phyloP scores from a whole-genome alignment of 257 asterid species.

The Solanum peruvianum region DNA sequence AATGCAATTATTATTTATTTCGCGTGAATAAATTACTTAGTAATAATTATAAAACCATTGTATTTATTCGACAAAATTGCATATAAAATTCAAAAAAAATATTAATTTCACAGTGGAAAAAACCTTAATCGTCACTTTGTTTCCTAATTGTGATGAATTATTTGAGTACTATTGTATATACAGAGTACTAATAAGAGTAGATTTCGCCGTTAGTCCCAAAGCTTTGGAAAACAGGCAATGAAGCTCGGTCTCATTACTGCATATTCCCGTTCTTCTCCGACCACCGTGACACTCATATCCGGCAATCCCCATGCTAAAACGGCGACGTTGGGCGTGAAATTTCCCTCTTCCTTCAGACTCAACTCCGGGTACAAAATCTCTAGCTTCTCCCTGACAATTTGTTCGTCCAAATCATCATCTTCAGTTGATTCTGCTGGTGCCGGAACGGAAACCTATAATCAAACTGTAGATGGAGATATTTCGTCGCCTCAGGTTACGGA shows the following conservation, averaged over 20 bases:
- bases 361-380: not conserved
- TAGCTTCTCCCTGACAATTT: not conserved
- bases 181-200: not conserved
- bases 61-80: not conserved
- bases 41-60: not conserved
- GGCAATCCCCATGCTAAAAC: not conserved
- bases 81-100: not conserved
- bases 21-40: too few species aligned
- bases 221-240: not conserved
- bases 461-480: constrained; percentile 7
- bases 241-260: not conserved
- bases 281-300: not conserved
- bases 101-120: not conserved
- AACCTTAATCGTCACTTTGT: not conserved
- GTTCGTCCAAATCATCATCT: constrained; percentile 2
- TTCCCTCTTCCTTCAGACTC: not conserved
- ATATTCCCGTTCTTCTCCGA: constrained; percentile 2
- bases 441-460: constrained; percentile 5
- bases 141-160: not conserved
- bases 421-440: not conserved
- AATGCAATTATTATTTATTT: too few species aligned
- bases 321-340: not conserved
- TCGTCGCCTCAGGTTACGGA: constrained; percentile 13
- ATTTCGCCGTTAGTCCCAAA: not conserved
- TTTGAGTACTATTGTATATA: not conserved